These are phyloP conservation scores for Penicillium aurantiogriseum DNA, from an alignment of 2,329 filamentous ascomycete species.

Conservation along the genomic window DNA sequence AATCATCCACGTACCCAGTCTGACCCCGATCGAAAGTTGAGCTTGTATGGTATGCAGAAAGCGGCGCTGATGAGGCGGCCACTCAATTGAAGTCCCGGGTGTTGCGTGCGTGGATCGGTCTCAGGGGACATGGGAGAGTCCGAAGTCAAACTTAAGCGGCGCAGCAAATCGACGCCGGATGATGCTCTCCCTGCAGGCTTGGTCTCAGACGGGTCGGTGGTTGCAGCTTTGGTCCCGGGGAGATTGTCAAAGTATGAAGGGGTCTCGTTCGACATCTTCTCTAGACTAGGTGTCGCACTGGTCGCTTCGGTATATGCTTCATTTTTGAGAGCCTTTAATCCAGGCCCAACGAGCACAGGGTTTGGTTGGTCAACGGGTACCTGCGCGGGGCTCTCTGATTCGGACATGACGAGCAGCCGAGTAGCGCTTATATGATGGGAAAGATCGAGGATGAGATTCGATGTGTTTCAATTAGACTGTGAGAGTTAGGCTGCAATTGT, in stretches of 20 bases:
- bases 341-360: slow-evolving; percentile 31
- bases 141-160: slow-evolving; percentile 51
- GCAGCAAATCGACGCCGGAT: slow-evolving; percentile 52
- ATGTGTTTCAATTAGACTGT: slow-evolving; percentile 9
- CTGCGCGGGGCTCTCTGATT: slow-evolving; percentile 23
- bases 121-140: slow-evolving; percentile 44
- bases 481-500: slow-evolving; percentile 15
- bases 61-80: slow-evolving; percentile 64
- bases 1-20: slow-evolving; percentile 52
- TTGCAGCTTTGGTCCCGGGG: slow-evolving; percentile 23
- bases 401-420: slow-evolving; percentile 23
- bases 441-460: background rate
- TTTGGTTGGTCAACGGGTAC: slow-evolving; percentile 32
- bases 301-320: slow-evolving; percentile 31
- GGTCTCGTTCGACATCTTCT: slow-evolving; percentile 18
- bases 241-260: slow-evolving; percentile 32
- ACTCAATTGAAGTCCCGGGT: slow-evolving; percentile 58
- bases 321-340: slow-evolving; percentile 26
- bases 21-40: slow-evolving; percentile 52
- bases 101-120: slow-evolving; percentile 54
- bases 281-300: slow-evolving; percentile 29
- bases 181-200: slow-evolving; percentile 43
- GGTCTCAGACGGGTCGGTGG: slow-evolving; percentile 17
- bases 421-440: background rate
- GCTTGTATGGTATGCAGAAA: slow-evolving; percentile 62